Evolutionary conservation across 257 asterid species (phyloP), one percentile per base, ranked within the genome.

Genomic region (Scutellaria minor): DNA sequence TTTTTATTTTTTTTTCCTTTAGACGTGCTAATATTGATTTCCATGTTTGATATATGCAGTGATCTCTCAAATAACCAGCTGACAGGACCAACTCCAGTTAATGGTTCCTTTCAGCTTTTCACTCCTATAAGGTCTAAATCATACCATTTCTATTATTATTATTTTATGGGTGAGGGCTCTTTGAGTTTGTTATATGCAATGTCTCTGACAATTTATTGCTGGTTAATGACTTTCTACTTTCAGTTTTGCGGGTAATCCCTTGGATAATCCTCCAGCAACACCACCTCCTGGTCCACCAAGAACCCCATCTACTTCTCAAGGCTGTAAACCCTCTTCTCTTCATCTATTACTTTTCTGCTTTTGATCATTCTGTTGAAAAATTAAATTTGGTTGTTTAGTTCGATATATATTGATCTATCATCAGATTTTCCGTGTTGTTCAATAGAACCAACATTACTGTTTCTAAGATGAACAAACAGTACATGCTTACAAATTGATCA

Each of bases 51-150:
- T 52, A 72, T 51, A 74, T 83, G 85, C 92, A 95, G 99, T 51
- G 99, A 95, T 92, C 94, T 95, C 74, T 95, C 99, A 58, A 86
- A 66, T 81, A 95, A 95, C 80, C 9, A 24, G 0, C 84, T 95
- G 64, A 59, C 80, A 2, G 99, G 99, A 56, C 67, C 20, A 60
- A 84, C 81, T 80, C 99, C 99, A 50, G 77, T 82, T 60, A 88
- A 88, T 78, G 99, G 99, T 76, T 95, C 99, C 78, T 95, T 95
- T 81, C 83, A 82, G 68, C 90, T 88, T 61, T 92, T 95, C 80
- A 92, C 98, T 75, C 98, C 98, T 73, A 87, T 92, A 88, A 95
- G 99, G 99, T 95, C 77, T 73, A 68, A 35, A 63, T 51, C 59
- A 63, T 48, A 51, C 59, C 9, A n/a, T 52, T 66, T 1, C 66